phyloP scores from a whole-genome alignment of 2,329 filamentous ascomycete genomes.

The Fusarium proliferatum region DNA sequence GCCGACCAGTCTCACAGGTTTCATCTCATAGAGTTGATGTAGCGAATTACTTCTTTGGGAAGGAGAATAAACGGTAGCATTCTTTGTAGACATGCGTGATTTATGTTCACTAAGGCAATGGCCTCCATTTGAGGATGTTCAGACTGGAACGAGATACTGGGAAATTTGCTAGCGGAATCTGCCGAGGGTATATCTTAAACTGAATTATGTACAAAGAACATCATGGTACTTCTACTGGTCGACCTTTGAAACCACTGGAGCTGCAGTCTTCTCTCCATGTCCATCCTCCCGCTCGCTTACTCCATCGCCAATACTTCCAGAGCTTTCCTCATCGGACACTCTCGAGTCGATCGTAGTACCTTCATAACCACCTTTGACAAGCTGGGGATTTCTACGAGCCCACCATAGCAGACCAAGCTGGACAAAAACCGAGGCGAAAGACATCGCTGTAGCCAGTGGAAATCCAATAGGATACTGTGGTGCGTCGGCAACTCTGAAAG shows the following conservation, averaged over 20 bases:
- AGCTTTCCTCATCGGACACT: slow-evolving; percentile 35
- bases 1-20: neutral
- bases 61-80: rapidly evolving
- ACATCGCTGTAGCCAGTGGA: slow-evolving; percentile 50
- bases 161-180: neutral
- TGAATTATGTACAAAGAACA: no score
- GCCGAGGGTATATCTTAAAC: neutral
- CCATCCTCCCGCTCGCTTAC: neutral
- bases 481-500: slow-evolving; percentile 50
- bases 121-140: no score
- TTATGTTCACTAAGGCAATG: neutral
- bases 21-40: neutral
- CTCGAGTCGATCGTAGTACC: slow-evolving; percentile 20
- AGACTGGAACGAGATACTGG: neutral
- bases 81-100: neutral
- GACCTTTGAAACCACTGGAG: slow-evolving; percentile 10
- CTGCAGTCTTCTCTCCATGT: slow-evolving; percentile 1
- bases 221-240: neutral
- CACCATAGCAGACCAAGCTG: slow-evolving; percentile 50
- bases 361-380: slow-evolving; percentile 39
- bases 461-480: slow-evolving; percentile 53
- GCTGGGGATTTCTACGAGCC: slow-evolving; percentile 29
- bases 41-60: neutral
- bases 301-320: neutral
- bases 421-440: slow-evolving; percentile 45